Evolutionary conservation across 768 basidiomycete species (phyloP).

Genomic region (Tricholoma saponaceum): DNA sequence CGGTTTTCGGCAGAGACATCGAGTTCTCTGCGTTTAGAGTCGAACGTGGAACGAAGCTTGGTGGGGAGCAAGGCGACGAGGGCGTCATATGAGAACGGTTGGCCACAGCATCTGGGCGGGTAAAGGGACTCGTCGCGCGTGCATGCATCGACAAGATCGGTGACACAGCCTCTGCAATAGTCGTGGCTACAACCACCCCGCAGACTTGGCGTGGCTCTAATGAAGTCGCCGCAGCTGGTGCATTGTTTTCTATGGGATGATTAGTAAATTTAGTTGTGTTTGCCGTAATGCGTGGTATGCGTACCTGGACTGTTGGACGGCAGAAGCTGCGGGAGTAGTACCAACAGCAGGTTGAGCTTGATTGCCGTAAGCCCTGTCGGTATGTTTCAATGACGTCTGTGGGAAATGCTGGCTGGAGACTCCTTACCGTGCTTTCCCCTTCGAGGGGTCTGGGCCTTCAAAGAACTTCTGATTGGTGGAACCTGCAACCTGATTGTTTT

Average conservation of each 20-base stretch:
- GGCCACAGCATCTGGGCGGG: conserved; percentile 38
- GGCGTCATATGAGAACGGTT: conserved; percentile 17
- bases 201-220: conserved; percentile 5
- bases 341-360: too few species aligned
- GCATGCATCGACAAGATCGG: conserved; percentile 27
- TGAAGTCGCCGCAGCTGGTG: conserved; percentile 11
- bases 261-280: too few species aligned
- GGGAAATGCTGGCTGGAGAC: too few species aligned
- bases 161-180: conserved; percentile 32
- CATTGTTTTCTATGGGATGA: conserved; percentile 11
- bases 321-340: too few species aligned
- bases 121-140: conserved; percentile 36
- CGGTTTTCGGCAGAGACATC: conserved; percentile 10
- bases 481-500: too few species aligned
- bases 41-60: conserved; percentile 3
- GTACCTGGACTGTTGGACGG: too few species aligned
- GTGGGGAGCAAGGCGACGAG: conserved; percentile 3
- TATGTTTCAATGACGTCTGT: too few species aligned
- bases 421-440: too few species aligned
- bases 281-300: too few species aligned
- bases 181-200: conserved; percentile 32
- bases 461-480: too few species aligned
- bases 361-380: too few species aligned
- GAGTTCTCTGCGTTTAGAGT: conserved; percentile 11
- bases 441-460: too few species aligned